Percentiles rank a stretch among this genome's conserved stretches.
These are phyloP conservation scores for Beauveria medogensis DNA, from an alignment of 2,329 filamentous ascomycete species.

Conservation along the genomic window DNA sequence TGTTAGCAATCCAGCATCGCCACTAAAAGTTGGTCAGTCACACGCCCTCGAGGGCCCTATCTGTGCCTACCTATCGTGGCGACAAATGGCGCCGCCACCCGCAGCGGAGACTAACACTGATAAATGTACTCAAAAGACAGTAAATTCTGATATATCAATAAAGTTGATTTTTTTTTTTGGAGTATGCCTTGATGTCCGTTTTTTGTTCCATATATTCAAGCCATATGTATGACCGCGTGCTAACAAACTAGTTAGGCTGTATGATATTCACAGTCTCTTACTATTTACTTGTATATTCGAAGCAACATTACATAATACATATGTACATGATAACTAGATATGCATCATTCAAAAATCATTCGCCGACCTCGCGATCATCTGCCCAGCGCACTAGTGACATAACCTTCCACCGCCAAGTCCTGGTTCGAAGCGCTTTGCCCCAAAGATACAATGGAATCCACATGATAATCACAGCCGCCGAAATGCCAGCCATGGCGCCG, in stretches of 20 bases:
- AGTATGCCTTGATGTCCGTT: too few relatives aligned
- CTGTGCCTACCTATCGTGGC: neutral
- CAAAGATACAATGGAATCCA: conserved; percentile 32
- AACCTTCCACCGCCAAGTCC: conserved; percentile 40
- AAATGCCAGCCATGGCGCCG: conserved; percentile 45
- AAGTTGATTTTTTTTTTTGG: too few relatives aligned
- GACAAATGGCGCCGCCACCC: neutral
- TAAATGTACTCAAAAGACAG: too few relatives aligned
- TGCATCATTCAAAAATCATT: conserved; percentile 26
- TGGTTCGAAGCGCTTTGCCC: conserved; percentile 39
- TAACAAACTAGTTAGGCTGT: too few relatives aligned
- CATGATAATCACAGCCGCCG: conserved; percentile 35
- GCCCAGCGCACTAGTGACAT: conserved; percentile 41
- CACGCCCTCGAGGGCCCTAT: neutral
- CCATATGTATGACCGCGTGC: neutral
- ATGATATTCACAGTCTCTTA: too few relatives aligned
- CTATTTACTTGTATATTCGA: too few relatives aligned
- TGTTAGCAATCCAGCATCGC: conserved; percentile 10
- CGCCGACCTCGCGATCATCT: conserved; percentile 46
- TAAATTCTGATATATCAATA: too few relatives aligned
- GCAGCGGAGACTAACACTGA: neutral
- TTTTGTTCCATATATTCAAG: too few relatives aligned
- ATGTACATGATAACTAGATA: neutral
- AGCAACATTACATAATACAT: neutral
- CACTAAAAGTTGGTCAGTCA: conserved; percentile 8